Base-by-base conservation (phyloP, 2,329 filamentous ascomycete genomes). In the Cadophora malorum region DNA sequence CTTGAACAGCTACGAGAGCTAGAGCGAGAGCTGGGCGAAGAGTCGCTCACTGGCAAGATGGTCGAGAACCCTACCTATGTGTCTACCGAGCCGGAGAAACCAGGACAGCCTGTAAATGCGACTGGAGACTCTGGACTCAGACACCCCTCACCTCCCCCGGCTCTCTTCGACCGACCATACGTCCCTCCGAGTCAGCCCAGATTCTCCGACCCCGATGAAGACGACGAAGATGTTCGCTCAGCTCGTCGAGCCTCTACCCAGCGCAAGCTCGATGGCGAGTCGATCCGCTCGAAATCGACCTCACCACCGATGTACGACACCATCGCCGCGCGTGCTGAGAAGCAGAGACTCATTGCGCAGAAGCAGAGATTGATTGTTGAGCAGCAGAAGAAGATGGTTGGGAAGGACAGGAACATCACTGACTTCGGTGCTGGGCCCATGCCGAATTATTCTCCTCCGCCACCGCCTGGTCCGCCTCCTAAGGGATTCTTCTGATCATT, bases 191-290 rank as follows among this genome's bases (percentile, higher is more conserved):
- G 21, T 3, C 4, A 25, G 9, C 31, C n/a, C 21, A 59, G 21
- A 16, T 59, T 45, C 10, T 5, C 56, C n/a, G 56, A 59, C 12
- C 56, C 35, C 14, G 35, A 45, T 28, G 56, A 59, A 19, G 35
- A 38, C 19, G 35, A 38, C 21, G 56, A 45, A 5, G 56, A 59
- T 2, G 12, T 45, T 7, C 56, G 56, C 28, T 3, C 12, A 4
- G 56, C 56, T 45, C 56, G 56, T n/a, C 56, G 56, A 41, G 21
- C 56, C 12, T 59, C 56, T 14, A 12, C 56, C 33, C 33, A 59
- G 56, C 56, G 56, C 45, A 59, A 59, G 56, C 35, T 59, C 10
- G 35, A 59, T 19, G 56, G 56, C 5, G 12, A 14, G n/a, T 59
- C 56, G 10, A 25, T 59, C 56, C 56, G 56, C 35, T 38, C 33